These are phyloP conservation scores for Malus sieversii DNA, from an alignment of 306 rosid genomes.

Conservation along the genomic window DNA sequence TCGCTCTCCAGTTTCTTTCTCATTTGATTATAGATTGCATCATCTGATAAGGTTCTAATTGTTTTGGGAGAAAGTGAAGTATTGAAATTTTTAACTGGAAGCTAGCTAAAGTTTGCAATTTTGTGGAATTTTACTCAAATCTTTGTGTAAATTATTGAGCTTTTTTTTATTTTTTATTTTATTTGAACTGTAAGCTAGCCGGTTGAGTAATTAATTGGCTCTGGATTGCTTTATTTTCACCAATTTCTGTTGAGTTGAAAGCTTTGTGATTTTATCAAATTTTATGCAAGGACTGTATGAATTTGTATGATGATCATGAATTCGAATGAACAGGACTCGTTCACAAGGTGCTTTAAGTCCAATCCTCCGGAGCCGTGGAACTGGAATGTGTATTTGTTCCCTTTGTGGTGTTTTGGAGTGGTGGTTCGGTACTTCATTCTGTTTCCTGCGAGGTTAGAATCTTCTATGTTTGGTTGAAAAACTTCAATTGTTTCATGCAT, in stretches of 20 bases:
- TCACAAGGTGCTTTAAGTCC: conserved; percentile 95
- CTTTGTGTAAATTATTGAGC: neutral
- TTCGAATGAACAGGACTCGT: conserved; percentile 57
- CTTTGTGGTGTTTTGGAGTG: conserved; percentile 94
- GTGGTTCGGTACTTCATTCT: conserved; percentile 70
- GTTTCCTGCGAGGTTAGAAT: conserved; percentile 73
- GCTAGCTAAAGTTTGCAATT: neutral
- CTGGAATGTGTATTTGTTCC: conserved; percentile 93
- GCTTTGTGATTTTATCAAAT: neutral
- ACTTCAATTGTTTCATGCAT: neutral
- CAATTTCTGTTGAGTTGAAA: neutral
- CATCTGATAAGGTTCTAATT: neutral
- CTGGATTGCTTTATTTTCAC: neutral
- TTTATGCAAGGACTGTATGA: neutral
- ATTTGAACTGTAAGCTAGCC: neutral
- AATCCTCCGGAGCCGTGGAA: conserved; percentile 96
- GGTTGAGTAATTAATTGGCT: neutral
- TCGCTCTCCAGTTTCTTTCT: neutral
- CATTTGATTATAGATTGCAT: neutral
- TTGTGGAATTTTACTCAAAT: neutral
- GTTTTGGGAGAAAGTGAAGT: neutral
- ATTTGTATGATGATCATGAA: neutral
- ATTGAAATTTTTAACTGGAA: neutral
- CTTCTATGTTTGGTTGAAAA: neutral
- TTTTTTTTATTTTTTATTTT: neutral